Evolutionary conservation across 164 flowering plant genomes (phyloP), one percentile per base, ranked within the genome.

Genomic region (Euptelea pleiosperma): DNA sequence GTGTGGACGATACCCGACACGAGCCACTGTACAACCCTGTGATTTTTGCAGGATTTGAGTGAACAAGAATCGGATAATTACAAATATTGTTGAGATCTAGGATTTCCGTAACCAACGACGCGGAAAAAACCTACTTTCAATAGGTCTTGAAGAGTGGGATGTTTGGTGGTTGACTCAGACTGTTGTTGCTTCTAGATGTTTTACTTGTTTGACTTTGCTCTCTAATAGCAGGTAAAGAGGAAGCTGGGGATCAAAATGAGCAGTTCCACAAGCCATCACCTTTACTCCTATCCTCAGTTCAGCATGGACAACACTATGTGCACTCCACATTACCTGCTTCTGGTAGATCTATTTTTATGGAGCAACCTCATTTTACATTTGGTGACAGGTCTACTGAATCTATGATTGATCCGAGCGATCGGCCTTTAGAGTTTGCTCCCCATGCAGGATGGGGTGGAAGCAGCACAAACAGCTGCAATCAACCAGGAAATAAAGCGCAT

Each of bases 401-500:
- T n/a, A 21, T 55, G 16, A 45, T 50, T 21, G 79, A 73, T 76
- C 76, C 65, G 40, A 67, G 78, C 47, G 80, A 84, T 68, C 91
- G 65, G 54, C 92, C 92, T 25, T 69, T 89, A 67, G 84, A 78
- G 50, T 91, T 85, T 75, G 26, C 39, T 34, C 44, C 43, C 18
- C 53, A 21, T 83, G 78, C 67, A 93, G 95, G 99, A 85, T 75
- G 79, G 81, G 60, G 77, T 68, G 44, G 96, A 90, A 75, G 92
- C 83, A 45, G 84, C 85, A 47, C 79, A 78, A 70, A 74, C 87
- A 62, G 84, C 91, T 59, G 97, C 94, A 46, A 78, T 90, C 58
- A 93, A 93, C 72, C 90, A 81, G 72, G 95, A 93, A 69, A 88
- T 93, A 70, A 93, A 88, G 65, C 94, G 92, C 28, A 65, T 93